Conservation (phyloP, 441 rosid genomes). For the Jatropha multifida region DNA sequence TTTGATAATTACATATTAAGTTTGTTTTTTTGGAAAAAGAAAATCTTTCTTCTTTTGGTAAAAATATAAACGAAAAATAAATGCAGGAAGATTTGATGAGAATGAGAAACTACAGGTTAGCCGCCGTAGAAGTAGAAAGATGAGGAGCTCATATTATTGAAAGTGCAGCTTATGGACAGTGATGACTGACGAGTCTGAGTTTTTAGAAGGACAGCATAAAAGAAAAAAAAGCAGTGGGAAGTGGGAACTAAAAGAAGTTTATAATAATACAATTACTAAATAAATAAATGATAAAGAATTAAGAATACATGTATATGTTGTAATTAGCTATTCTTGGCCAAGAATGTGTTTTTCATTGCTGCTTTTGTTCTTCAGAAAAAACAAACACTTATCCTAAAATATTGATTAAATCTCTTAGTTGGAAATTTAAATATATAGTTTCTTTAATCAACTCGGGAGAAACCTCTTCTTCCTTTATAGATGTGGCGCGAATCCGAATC, state of each 20-base stretch:
- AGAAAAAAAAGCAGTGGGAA: neutral
- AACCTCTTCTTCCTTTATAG: too few species aligned
- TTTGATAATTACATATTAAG: too few species aligned
- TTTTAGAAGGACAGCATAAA: neutral
- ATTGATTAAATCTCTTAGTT: too few species aligned
- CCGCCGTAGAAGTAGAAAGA: neutral
- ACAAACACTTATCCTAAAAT: too few species aligned
- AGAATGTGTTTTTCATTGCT: too few species aligned
- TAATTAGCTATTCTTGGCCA: too few species aligned
- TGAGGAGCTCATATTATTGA: constrained; percentile 1
- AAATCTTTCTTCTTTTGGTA: neutral
- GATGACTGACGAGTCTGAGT: neutral
- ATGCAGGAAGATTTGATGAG: neutral
- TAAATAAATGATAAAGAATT: neutral
- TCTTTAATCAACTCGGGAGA: too few species aligned
- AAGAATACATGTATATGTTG: too few species aligned
- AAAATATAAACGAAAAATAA: neutral
- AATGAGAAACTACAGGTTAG: neutral
- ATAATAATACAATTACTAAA: neutral
- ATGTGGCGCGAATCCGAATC: too few species aligned
- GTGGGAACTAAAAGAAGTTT: neutral
- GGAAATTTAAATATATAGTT: too few species aligned
- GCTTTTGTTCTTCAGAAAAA: too few species aligned
- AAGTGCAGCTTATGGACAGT: neutral
- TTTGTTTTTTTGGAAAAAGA: neutral